These are phyloP conservation scores for Rosa lucieae DNA, from an alignment of 306 rosid genomes.

Conservation along the genomic window DNA sequence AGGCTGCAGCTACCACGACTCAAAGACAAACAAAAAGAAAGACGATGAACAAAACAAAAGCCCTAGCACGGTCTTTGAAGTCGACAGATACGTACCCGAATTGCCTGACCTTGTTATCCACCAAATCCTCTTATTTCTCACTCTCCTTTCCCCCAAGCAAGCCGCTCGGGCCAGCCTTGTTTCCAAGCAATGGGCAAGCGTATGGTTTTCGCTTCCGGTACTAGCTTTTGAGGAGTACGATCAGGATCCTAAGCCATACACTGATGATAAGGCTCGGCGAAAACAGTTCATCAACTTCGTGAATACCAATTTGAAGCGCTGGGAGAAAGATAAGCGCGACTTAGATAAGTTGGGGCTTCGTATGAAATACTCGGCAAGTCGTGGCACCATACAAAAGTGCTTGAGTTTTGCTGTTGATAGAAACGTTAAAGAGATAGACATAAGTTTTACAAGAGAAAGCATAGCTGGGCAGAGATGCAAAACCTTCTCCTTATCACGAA, in stretches of 20 bases:
- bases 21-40: not conserved
- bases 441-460: not conserved
- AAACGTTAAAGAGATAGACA: slow-evolving; percentile 9
- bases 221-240: not conserved
- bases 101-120: not conserved
- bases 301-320: not conserved
- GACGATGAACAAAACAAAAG: not conserved
- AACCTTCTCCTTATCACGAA: not conserved
- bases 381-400: not conserved
- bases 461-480: not conserved
- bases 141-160: not conserved
- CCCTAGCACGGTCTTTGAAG: not conserved
- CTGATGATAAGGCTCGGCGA: not conserved
- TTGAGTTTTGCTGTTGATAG: not conserved
- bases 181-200: not conserved
- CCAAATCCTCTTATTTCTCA: not conserved
- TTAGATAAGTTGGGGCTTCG: not conserved
- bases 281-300: not conserved
- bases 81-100: not conserved
- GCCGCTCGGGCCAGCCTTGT: not conserved
- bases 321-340: not conserved
- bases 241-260: not conserved
- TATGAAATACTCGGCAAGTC: not conserved
- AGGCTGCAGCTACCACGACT: not conserved
- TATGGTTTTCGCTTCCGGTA: not conserved